A percentile compares a stretch with the other conserved stretches of the same genome.
Conservation (phyloP, 2,329 filamentous ascomycete species). For the Aspergillus unguis region DNA sequence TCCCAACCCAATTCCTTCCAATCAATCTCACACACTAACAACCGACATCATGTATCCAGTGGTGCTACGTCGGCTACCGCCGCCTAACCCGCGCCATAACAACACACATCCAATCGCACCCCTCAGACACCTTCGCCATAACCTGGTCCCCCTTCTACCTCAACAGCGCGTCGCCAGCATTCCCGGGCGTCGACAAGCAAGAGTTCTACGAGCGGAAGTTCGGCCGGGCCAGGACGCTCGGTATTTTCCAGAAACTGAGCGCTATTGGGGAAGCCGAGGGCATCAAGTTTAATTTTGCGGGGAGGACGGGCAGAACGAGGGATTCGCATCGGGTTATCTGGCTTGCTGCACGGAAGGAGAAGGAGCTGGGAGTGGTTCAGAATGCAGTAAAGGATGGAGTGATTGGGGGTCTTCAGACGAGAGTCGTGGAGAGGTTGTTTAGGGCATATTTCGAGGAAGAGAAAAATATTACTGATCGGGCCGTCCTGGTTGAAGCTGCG, state of each 20-base stretch:
- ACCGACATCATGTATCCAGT: slow-evolving; percentile 23
- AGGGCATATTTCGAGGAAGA: slow-evolving; percentile 63
- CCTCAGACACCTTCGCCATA: slow-evolving; percentile 68
- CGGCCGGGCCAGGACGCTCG: slow-evolving; percentile 56
- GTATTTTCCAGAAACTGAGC: slow-evolving; percentile 58
- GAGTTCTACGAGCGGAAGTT: slow-evolving; percentile 62
- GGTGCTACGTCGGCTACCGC: slow-evolving; percentile 77
- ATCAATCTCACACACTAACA: slow-evolving; percentile 4
- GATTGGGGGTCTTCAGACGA: slow-evolving; percentile 53
- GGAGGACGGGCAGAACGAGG: slow-evolving; percentile 70
- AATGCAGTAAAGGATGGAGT: slow-evolving; percentile 24
- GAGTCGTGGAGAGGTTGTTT: slow-evolving; percentile 63
- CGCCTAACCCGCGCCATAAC: slow-evolving; percentile 70
- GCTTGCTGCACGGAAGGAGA: slow-evolving; percentile 57
- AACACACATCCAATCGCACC: slow-evolving; percentile 61
- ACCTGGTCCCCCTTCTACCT: slow-evolving; percentile 80
- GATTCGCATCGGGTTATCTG: slow-evolving; percentile 76
- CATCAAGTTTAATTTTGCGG: slow-evolving; percentile 69
- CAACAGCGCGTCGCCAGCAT: slow-evolving; percentile 60
- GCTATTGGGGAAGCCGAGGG: slow-evolving; percentile 62
- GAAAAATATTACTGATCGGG: slow-evolving; percentile 59
- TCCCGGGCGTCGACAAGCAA: slow-evolving; percentile 51
- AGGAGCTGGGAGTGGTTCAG: slow-evolving; percentile 1
- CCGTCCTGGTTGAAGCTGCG: slow-evolving; percentile 52
- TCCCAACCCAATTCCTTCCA: background rate